Base-by-base conservation (phyloP, 352 stramenopile species). In the Thalassiosira hispida region DNA sequence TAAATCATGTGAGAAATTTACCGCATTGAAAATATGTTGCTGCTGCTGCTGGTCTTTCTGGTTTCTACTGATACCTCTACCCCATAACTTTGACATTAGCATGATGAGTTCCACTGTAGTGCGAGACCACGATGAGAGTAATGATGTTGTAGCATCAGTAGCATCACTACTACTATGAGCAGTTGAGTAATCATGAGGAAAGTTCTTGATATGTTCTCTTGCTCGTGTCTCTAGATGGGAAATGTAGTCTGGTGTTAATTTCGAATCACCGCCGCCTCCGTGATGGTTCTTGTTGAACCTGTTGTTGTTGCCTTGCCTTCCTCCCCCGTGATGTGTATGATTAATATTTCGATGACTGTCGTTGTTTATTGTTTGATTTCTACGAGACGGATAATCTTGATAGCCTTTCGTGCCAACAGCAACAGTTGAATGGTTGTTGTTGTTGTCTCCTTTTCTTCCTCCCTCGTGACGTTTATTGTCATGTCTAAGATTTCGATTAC, bases 21-120 rank as follows among this genome's bases (percentile, higher is more conserved):
- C 59, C 22, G 44, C 16, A 8, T 22, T 33, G 5, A 16, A 56
- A 14, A 53, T 18, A 22, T 53, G 16, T 53, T 44, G 14, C 2
- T 18, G 55, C 25, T 38, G 9, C 16, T 29, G 22, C n/a, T 49
- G n/a, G 31, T 38, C 8, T 38, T 9, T 38, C 31, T 38, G 31
- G 31, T 18, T 25, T 20, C 23, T 23, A 62, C 49, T 49, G 11
- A 59, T 59, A 47, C 56, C 18, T 18, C 44, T 46, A 12, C 69
- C 69, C 69, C 69, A 78, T 23, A 71, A 5, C 35, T 78, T 78
- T 12, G 69, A 78, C 35, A 64, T 22, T 14, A 56, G 22, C 69
- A 78, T 71, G 20, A 78, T 62, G 35, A 78, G 44, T 33, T 78
- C 59, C 3, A 64, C 49, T 22, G 59, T 53, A 11, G 57, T 66